Conservation (phyloP, 495 filamentous ascomycete genomes). For the Pseudevernia furfuracea region DNA sequence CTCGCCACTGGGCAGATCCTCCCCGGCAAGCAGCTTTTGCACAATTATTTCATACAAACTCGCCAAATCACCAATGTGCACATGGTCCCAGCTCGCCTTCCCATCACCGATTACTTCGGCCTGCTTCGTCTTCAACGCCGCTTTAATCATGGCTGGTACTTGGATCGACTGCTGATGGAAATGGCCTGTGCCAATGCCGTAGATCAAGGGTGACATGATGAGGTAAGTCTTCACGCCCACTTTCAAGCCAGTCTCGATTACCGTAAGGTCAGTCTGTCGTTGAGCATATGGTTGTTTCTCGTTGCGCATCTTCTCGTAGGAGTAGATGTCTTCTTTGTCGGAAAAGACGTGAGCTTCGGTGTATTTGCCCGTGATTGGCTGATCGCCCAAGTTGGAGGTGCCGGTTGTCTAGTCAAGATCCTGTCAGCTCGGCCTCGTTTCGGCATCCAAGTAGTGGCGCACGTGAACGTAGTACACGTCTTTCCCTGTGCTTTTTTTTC, state of each 20-base stretch:
- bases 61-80: conserved; percentile 42
- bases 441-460: background rate
- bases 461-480: conserved; percentile 15
- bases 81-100: conserved; percentile 39
- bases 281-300: conserved; percentile 33
- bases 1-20: conserved; percentile 35
- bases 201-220: conserved; percentile 44
- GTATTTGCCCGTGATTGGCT: conserved; percentile 33
- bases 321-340: conserved; percentile 40
- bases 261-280: conserved; percentile 41
- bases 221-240: conserved; percentile 39
- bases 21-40: conserved; percentile 19
- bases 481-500: background rate
- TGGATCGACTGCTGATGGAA: conserved; percentile 39
- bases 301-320: conserved; percentile 34
- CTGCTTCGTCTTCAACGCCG: conserved; percentile 28
- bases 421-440: background rate
- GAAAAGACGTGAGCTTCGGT: conserved; percentile 33
- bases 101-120: conserved; percentile 35
- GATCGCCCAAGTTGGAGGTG: conserved; percentile 43
- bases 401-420: conserved; percentile 37
- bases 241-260: conserved; percentile 35
- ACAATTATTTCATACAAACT: conserved; percentile 34
- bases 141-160: conserved; percentile 29
- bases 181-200: conserved; percentile 38